These are phyloP conservation scores for Lactifluus piperatus DNA, from an alignment of 768 basidiomycete genomes.

Conservation along the genomic window DNA sequence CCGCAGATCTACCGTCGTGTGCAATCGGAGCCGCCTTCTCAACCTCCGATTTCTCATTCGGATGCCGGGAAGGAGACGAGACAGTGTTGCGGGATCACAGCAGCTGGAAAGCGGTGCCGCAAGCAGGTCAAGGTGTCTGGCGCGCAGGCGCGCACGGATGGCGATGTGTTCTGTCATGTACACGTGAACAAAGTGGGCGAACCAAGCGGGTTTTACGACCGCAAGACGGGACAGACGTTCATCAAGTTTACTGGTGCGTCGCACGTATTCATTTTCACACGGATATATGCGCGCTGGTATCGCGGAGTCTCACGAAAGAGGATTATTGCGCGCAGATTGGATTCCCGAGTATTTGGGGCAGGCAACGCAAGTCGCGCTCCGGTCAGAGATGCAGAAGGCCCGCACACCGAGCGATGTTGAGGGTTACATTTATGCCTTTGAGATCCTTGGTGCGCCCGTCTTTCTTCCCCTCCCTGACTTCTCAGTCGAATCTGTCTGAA, in stretches of 20 bases:
- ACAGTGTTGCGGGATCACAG: slow-evolving; percentile 61
- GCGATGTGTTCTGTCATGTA: slow-evolving; percentile 49
- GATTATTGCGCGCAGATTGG: neutral
- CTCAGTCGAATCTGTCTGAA: neutral
- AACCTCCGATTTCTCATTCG: slow-evolving; percentile 22
- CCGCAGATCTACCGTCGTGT: slow-evolving; percentile 4
- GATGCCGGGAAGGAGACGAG: slow-evolving; percentile 17
- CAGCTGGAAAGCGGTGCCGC: slow-evolving; percentile 51
- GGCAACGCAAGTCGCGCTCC: neutral
- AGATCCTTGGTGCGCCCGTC: slow-evolving; percentile 54
- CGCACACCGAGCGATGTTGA: slow-evolving; percentile 48
- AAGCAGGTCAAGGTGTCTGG: slow-evolving; percentile 38
- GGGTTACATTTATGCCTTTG: slow-evolving; percentile 79
- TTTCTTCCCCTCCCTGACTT: neutral
- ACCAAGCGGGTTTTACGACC: slow-evolving; percentile 50
- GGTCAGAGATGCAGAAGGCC: slow-evolving; percentile 40
- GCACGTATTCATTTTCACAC: too few species aligned
- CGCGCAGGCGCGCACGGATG: slow-evolving; percentile 26
- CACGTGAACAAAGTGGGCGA: slow-evolving; percentile 48
- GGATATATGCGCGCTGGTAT: neutral
- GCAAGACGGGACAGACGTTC: slow-evolving; percentile 22
- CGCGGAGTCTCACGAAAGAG: slow-evolving; percentile 13
- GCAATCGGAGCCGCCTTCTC: slow-evolving; percentile 19
- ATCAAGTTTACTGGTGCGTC: slow-evolving; percentile 44
- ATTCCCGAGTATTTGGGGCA: neutral